Base-by-base conservation (phyloP, 2,329 filamentous ascomycete genomes). In the Alternaria sp. region DNA sequence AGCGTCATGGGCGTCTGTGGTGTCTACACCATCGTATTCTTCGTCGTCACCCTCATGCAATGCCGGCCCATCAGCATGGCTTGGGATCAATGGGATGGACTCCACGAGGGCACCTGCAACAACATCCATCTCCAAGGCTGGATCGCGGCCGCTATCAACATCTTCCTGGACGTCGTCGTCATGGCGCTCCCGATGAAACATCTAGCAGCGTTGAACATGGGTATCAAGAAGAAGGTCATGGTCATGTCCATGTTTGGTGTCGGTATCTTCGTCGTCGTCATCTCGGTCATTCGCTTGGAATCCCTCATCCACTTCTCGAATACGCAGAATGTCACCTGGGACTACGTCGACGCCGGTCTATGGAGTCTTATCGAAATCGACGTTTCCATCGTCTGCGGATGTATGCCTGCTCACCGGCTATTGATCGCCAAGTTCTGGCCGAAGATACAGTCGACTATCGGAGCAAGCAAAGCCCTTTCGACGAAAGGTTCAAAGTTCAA, bases 31-130 rank as follows among this genome's bases (percentile, higher is more conserved):
- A 47, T 83, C 5, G 76, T 82, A 11, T 87, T 85, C 66, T 82
- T 84, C 69, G 81, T 86, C 64, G 77, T 85, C 28, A 76, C 84
- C 44, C 76, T 83, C 6, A 80, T 86, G 54, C 84, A 87, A 72
- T 87, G 86, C 69, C 72, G 69, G 14, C 86, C 86, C 3, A 76
- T 86, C 11, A 75, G 75, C 5, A 80, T 79, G 58, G 86, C 85
- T 73, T 88, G 86, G 86, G 70, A 60, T 2, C 71, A 75, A 53
- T 76, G 71, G 77, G 74, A 73, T 51, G 63, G 66, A 28, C 66
- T 69, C 15, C 63, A 76, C 50, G 5, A 61, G 18, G 77, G 75
- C 14, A 64, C 25, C 12, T 80, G 78, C 65, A 77, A 75, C 66
- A 51, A 80, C 55, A 73, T 79, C 43, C 70, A 79, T 45, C 60